A percentile compares a stretch with the other conserved stretches of the same genome.
phyloP scores from a whole-genome alignment of 305 asterid species.

The Fraxinus latifolia region DNA sequence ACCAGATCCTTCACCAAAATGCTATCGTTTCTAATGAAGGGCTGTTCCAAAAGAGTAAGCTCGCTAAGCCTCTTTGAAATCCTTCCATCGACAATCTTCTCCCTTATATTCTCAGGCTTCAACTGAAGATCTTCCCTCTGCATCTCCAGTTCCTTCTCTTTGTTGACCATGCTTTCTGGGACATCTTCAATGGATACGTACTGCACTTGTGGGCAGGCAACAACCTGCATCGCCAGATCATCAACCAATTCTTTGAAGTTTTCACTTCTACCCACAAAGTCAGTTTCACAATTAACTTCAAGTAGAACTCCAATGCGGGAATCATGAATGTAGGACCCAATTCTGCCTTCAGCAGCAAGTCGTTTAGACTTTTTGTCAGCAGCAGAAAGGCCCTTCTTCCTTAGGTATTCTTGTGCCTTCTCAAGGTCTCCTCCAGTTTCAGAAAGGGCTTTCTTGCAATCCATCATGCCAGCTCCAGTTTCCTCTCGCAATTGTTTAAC shows the following conservation, averaged over 20 bases:
- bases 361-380: conserved; percentile 91
- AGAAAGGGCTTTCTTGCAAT: conserved; percentile 91
- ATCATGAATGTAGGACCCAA: conserved; percentile 83
- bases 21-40: conserved; percentile 66
- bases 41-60: conserved; percentile 81
- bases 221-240: conserved; percentile 95
- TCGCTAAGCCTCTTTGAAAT: conserved; percentile 82
- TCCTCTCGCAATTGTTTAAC: conserved; percentile 95
- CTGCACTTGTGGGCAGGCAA: conserved; percentile 78
- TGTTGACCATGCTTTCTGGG: conserved; percentile 46
- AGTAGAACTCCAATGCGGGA: conserved; percentile 85
- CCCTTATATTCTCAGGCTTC: conserved; percentile 82
- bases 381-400: conserved; percentile 83
- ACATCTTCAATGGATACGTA: conserved; percentile 71
- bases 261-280: conserved; percentile 87
- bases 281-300: conserved; percentile 94
- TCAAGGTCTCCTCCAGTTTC: conserved; percentile 88
- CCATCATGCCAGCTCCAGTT: conserved; percentile 99
- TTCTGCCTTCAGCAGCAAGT: conserved; percentile 89
- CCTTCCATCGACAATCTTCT: conserved; percentile 82
- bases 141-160: conserved; percentile 85
- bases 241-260: conserved; percentile 70
- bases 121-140: conserved; percentile 84
- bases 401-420: conserved; percentile 82
- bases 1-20: conserved; percentile 79